Base-by-base conservation (phyloP, 2,329 filamentous ascomycete species). In the Pseudopithomyces maydicus region DNA sequence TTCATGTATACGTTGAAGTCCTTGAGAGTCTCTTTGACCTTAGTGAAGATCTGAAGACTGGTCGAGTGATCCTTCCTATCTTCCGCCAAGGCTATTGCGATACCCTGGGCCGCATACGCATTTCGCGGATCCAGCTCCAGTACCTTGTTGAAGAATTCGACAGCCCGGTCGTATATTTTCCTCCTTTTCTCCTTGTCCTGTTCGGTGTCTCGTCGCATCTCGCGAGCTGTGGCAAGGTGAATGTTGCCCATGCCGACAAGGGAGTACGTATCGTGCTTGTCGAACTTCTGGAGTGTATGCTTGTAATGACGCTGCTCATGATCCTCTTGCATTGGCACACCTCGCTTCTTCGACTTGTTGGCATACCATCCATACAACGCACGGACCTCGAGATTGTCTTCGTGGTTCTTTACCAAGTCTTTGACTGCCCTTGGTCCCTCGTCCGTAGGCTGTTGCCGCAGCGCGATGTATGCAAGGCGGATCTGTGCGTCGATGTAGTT, bases 91-190 rank as follows among this genome's bases (percentile, higher is more conserved):
- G 94, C 93, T 71, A 99, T 98, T 14, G 91, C 95, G 63, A 99
- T 88, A 58, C 96, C 95, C 73, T 99, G 95, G 1, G 95, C 95
- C 7, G 96, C 96, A 74, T 96, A 97, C 0, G 95, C 94, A 66
- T 98, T 99, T 79, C 90, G 92, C 0, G 92, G 88, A 70, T 99
- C 95, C n/a, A 99, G 81, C 61, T 96, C 92, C 20, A 99, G 81
- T 4, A 94, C 94, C 79, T 99, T 99, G 74, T 98, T 95, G 68
- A 97, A 99, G 78, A 99, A 99, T 73, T 99, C 96, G 11, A 98
- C 93, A 0, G 95, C 93, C 65, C 94, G 92, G 72, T 88, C 87
- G 73, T 98, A 99, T 59, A 88, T 89, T 66, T 90, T 90, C 55
- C 89, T 90, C 52, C 93, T 88, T 80, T 96, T 97, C 68, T 96